Evolutionary conservation across 805 yeast genomes (phyloP).

Genomic region (Schwanniomyces vanrijiae): DNA sequence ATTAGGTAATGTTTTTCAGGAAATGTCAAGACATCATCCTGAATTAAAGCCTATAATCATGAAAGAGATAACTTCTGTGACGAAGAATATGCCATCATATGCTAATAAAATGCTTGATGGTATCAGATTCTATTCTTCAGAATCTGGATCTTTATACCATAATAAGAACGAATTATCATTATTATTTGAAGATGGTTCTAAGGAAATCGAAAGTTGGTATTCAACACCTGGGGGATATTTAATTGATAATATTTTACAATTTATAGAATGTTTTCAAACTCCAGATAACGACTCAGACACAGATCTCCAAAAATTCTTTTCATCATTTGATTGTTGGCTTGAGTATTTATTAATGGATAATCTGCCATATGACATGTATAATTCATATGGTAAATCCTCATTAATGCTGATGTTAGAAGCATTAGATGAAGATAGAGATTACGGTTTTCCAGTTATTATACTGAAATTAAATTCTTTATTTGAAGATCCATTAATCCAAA

Average conservation of each 20-base stretch:
- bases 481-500: slow-evolving; percentile 22
- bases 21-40: slow-evolving; percentile 80
- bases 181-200: slow-evolving; percentile 40
- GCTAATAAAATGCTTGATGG: slow-evolving; percentile 36
- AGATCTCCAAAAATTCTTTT: slow-evolving; percentile 36
- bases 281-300: slow-evolving; percentile 45
- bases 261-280: slow-evolving; percentile 48
- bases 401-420: slow-evolving; percentile 54
- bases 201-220: slow-evolving; percentile 54
- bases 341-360: slow-evolving; percentile 48
- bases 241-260: slow-evolving; percentile 50
- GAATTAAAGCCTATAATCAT: slow-evolving; percentile 61
- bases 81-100: slow-evolving; percentile 42
- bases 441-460: slow-evolving; percentile 42
- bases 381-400: slow-evolving; percentile 54
- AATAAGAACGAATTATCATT: slow-evolving; percentile 40
- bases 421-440: slow-evolving; percentile 52
- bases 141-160: slow-evolving; percentile 39
- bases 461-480: slow-evolving; percentile 31
- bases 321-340: slow-evolving; percentile 38
- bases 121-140: slow-evolving; percentile 45
- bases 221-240: slow-evolving; percentile 44
- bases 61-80: slow-evolving; percentile 45
- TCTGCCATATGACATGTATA: slow-evolving; percentile 61
- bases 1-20: slow-evolving; percentile 73